Base-by-base conservation (phyloP, 2,329 filamentous ascomycete species). In the Fusarium mangiferae region DNA sequence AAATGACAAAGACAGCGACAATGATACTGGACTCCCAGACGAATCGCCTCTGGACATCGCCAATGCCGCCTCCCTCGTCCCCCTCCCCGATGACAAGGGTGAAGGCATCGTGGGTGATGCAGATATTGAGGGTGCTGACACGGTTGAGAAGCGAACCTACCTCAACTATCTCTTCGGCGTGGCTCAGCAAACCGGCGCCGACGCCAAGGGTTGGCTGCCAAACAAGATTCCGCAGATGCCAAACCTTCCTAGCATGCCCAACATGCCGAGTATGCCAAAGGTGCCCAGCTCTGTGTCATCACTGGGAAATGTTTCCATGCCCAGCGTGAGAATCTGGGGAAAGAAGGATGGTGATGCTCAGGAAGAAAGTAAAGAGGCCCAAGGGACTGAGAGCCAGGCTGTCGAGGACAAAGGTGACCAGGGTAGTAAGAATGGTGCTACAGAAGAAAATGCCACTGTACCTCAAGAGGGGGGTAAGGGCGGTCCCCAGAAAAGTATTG, bases 31-130 rank as follows among this genome's bases (percentile, higher is more conserved):
- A 6, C 62, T 84, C 2, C 83, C 77, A 3, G 77, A 78, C 54
- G 77, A 78, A 49, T 78, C 87, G 3, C 87, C 87, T 7, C 82
- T 89, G 44, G 87, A 89, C 65, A 88, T 89, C 38, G 85, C 86
- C 0, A 87, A 86, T 0, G 87, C 87, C 0, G 87, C 87, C 2
- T 85, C 86, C 1, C 79, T 88, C 5, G 85, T 87, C 0, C 86
- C 87, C 0, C 77, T 87, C 0, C 86, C 87, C 0, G 85, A 85
- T 26, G 80, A 83, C 24, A 81, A 83, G 11, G 78, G 80, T 1
- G 80, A 81, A 2, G 79, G 80, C 3, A 75, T 82, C 2, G 73
- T 81, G 4, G 78, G 71, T 0, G 78, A 81, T 18, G 73, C 75
- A 17, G 80, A 80, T 39, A 79, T 79, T 13, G 82, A 79, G 30